A percentile compares a stretch with the other conserved stretches of the same genome.
phyloP scores from a whole-genome alignment of 2,329 filamentous ascomycete species.

The Penicillium sp. region DNA sequence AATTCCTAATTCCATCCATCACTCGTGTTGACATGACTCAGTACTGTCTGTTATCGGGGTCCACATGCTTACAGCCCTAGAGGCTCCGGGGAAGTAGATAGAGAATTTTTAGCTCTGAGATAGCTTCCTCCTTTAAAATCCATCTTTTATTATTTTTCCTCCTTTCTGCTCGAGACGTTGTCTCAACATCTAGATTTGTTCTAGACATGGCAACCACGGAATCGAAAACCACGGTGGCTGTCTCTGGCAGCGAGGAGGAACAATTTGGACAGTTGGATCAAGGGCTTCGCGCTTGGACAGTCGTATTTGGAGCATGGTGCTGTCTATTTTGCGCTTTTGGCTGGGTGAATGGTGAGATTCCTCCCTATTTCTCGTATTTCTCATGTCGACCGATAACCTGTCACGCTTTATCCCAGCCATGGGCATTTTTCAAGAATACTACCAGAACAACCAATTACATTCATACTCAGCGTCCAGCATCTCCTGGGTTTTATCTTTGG shows the following conservation, averaged over 20 bases:
- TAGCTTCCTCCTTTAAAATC: not conserved
- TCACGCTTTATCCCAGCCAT: constrained; percentile 28
- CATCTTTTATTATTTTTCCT: not conserved
- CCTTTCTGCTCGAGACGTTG: not conserved
- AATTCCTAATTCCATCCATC: not conserved
- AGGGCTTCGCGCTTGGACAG: constrained; percentile 52
- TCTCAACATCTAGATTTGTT: not conserved
- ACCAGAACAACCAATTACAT: constrained; percentile 49
- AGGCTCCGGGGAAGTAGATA: not conserved
- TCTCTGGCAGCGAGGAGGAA: not conserved
- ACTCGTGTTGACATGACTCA: not conserved
- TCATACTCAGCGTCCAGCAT: constrained; percentile 54
- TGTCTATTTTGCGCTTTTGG: constrained; percentile 50
- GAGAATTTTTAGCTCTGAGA: not conserved
- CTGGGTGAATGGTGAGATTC: constrained; percentile 44
- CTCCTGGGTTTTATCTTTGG: constrained; percentile 59
- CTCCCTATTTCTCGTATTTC: not conserved
- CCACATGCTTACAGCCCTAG: not conserved
- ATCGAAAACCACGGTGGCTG: not conserved
- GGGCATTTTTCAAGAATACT: constrained; percentile 60
- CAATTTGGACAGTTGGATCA: constrained; percentile 6
- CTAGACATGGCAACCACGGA: not conserved
- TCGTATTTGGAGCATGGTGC: constrained; percentile 50
- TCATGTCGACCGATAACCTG: not conserved
- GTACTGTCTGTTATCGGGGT: not conserved